Conservation (phyloP, 306 rosid genomes). For the Crataegus laevigata region DNA sequence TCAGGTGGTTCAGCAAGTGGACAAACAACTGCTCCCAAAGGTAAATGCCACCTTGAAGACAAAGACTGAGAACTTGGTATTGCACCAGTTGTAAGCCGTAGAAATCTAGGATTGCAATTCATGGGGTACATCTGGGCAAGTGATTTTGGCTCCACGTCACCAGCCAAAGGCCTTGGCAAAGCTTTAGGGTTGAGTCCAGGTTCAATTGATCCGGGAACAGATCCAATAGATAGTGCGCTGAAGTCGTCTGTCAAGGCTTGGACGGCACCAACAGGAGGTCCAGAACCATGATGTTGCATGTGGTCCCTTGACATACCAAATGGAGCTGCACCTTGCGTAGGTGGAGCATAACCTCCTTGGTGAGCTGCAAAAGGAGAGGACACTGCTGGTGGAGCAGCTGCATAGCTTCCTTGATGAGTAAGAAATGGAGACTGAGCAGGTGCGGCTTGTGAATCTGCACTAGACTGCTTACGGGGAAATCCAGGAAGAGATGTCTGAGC, state of each 20-base stretch:
- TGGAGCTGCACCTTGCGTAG: conserved; percentile 51
- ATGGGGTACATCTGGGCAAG: conserved; percentile 48
- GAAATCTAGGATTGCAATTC: conserved; percentile 72
- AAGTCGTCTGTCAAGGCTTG: conserved; percentile 91
- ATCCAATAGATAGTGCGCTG: conserved; percentile 70
- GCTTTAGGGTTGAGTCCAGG: conserved; percentile 61
- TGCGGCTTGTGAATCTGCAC: conserved; percentile 47
- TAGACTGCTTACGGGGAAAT: conserved; percentile 45
- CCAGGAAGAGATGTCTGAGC: conserved; percentile 70
- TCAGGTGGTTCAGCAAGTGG: conserved; percentile 94
- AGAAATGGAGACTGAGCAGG: conserved; percentile 48
- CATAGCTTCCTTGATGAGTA: conserved; percentile 48
- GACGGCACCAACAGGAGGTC: conserved; percentile 50
- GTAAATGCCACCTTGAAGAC: conserved; percentile 96
- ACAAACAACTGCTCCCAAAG: conserved; percentile 96
- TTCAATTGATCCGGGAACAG: conserved; percentile 85
- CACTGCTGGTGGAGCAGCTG: conserved; percentile 35
- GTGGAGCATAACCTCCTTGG: conserved; percentile 60
- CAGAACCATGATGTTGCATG: conserved; percentile 51
- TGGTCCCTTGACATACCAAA: conserved; percentile 39
- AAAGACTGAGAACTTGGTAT: conserved; percentile 92
- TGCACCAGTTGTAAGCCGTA: conserved; percentile 78
- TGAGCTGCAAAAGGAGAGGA: conserved; percentile 46
- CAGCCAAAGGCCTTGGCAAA: conserved; percentile 86
- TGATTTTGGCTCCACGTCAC: conserved; percentile 68